These are phyloP conservation scores for Aristolochia californica DNA, from an alignment of 164 flowering plant genomes.

Conservation along the genomic window DNA sequence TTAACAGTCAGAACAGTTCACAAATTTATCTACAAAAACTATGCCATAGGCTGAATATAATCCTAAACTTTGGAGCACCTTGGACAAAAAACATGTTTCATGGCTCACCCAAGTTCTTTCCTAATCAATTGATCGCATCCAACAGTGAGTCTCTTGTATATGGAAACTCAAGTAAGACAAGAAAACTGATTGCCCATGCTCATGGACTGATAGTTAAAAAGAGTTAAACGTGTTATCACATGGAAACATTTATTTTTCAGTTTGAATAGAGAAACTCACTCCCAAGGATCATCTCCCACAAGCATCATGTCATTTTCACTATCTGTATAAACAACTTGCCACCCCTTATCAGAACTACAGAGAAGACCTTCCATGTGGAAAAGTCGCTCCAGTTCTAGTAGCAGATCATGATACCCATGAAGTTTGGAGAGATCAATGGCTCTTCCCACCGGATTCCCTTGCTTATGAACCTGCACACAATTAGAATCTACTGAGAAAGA, in stretches of 20 bases:
- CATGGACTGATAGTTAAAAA: no score
- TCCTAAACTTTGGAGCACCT: no score
- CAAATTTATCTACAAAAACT: no score
- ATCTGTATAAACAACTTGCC: slow-evolving; percentile 84
- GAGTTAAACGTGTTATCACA: no score
- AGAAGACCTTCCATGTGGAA: slow-evolving; percentile 85
- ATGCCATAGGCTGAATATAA: no score
- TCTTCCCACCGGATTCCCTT: slow-evolving; percentile 87
- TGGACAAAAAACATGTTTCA: no score
- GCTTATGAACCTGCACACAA: slow-evolving; percentile 80
- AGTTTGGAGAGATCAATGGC: slow-evolving; percentile 75
- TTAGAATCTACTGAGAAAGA: neutral
- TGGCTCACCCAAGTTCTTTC: no score
- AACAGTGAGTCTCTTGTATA: no score
- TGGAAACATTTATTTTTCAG: neutral
- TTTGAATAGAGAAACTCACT: slow-evolving; percentile 44
- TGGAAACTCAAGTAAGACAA: no score
- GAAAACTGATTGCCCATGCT: no score
- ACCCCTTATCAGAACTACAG: slow-evolving; percentile 55
- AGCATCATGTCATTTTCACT: slow-evolving; percentile 80
- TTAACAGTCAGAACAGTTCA: no score
- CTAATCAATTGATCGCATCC: no score
- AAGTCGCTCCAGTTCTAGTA: slow-evolving; percentile 61
- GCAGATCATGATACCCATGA: slow-evolving; percentile 54
- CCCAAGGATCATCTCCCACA: slow-evolving; percentile 94